These are phyloP conservation scores for Candida patagonica DNA, from an alignment of 805 yeast genomes.

Conservation along the genomic window DNA sequence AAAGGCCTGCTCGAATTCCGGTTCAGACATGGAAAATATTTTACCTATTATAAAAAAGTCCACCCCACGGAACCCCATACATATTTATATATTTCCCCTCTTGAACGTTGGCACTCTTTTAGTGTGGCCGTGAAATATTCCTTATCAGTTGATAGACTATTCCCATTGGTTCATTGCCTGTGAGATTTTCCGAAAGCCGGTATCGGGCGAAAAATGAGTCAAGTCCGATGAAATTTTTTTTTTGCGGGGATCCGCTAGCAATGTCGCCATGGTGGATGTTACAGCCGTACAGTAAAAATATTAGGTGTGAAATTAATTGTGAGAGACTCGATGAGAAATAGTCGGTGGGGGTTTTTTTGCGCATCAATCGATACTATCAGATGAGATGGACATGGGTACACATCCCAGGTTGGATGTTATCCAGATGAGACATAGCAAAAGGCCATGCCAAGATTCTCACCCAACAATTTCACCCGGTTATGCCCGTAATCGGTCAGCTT, in stretches of 20 bases:
- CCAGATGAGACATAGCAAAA: no score
- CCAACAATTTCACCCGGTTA: no score
- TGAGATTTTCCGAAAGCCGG: neutral
- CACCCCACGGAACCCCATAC: neutral
- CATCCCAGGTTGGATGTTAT: no score
- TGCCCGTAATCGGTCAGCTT: no score
- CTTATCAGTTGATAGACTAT: neutral
- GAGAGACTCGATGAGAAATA: no score
- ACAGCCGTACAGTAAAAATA: neutral
- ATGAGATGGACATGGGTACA: no score
- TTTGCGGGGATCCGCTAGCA: neutral
- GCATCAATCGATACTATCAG: no score
- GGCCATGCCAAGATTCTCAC: no score
- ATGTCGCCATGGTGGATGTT: no score
- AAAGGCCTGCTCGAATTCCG: constrained; percentile 98
- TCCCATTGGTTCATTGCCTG: no score
- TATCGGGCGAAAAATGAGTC: neutral
- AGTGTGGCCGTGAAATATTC: neutral
- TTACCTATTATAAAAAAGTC: neutral
- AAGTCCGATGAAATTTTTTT: neutral
- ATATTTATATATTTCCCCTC: constrained; percentile 1
- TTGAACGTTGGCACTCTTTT: neutral
- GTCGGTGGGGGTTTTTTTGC: no score
- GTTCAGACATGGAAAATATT: constrained; percentile 49
- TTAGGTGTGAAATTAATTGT: no score